Conservation (phyloP, 768 basidiomycete genomes). For the Tubosaeta sp. region DNA sequence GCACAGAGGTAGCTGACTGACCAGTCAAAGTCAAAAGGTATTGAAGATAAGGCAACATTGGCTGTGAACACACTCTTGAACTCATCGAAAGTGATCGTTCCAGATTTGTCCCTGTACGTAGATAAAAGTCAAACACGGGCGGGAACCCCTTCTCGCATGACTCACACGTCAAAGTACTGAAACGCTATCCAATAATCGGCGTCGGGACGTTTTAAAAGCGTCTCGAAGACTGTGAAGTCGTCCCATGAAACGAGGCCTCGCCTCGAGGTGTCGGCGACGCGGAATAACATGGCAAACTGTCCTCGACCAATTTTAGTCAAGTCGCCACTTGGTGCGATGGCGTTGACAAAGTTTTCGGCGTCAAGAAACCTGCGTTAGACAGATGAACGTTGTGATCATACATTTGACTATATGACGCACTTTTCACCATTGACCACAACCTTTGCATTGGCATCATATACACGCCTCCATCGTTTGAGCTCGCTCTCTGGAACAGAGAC, state of each 20-base stretch:
- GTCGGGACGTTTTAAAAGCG: slow-evolving; percentile 87
- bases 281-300: slow-evolving; percentile 88
- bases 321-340: slow-evolving; percentile 87
- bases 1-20: slow-evolving; percentile 27
- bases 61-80: slow-evolving; percentile 90
- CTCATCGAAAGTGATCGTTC: slow-evolving; percentile 88
- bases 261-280: slow-evolving; percentile 76
- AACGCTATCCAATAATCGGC: slow-evolving; percentile 98
- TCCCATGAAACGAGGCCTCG: slow-evolving; percentile 86
- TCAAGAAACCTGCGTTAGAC: slow-evolving; percentile 66
- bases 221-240: slow-evolving; percentile 95
- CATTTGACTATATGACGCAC: slow-evolving; percentile 43
- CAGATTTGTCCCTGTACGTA: slow-evolving; percentile 72
- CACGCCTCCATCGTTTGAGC: slow-evolving; percentile 82
- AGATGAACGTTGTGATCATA: slow-evolving; percentile 18
- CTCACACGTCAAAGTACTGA: slow-evolving; percentile 92
- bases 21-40: slow-evolving; percentile 96
- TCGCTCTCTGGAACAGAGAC: slow-evolving; percentile 77
- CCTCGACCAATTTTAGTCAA: slow-evolving; percentile 80
- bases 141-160: slow-evolving; percentile 8
- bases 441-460: slow-evolving; percentile 82
- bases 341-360: slow-evolving; percentile 86
- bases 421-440: slow-evolving; percentile 69
- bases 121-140: slow-evolving; percentile 5
- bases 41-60: slow-evolving; percentile 71